Conservation (phyloP, 2,329 filamentous ascomycete genomes). For the Colletotrichum kahawae region DNA sequence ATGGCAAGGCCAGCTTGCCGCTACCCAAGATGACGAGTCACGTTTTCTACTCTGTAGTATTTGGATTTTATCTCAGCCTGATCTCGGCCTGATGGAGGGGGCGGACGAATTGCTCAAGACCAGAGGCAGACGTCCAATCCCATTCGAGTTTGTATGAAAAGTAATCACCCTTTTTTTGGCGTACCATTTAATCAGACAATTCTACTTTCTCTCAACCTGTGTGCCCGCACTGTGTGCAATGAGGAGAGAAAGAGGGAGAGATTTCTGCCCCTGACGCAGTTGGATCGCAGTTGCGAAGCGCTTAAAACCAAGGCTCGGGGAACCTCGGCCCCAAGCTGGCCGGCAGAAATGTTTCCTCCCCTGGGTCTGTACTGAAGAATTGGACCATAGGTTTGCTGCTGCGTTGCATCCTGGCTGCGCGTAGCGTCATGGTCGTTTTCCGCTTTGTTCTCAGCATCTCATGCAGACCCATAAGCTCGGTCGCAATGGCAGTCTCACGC, state of each 20-base stretch:
- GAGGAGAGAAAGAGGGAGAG: not conserved
- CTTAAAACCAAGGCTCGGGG: not conserved
- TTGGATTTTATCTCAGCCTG: not conserved
- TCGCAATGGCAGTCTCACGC: no score
- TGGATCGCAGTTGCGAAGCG: slow-evolving; percentile 3
- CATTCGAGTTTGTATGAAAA: not conserved
- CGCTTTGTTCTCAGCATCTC: no score
- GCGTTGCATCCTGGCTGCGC: accelerated
- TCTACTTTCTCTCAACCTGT: not conserved
- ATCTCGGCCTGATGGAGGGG: not conserved
- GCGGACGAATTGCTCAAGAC: not conserved
- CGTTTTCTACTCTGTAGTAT: not conserved
- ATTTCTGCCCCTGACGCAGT: not conserved
- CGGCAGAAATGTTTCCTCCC: not conserved
- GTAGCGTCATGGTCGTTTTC: not conserved
- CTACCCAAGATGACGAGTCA: not conserved
- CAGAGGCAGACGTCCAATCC: not conserved
- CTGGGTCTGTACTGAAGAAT: not conserved
- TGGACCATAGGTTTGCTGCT: not conserved
- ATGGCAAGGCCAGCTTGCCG: not conserved
- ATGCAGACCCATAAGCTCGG: no score
- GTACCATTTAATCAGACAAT: not conserved
- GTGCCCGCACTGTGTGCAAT: not conserved
- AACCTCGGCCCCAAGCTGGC: not conserved
- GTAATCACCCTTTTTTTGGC: not conserved